A percentile compares a stretch with the other conserved stretches of the same genome.
Conservation (phyloP, 129 eudicot species). For the Apium graveolens region DNA sequence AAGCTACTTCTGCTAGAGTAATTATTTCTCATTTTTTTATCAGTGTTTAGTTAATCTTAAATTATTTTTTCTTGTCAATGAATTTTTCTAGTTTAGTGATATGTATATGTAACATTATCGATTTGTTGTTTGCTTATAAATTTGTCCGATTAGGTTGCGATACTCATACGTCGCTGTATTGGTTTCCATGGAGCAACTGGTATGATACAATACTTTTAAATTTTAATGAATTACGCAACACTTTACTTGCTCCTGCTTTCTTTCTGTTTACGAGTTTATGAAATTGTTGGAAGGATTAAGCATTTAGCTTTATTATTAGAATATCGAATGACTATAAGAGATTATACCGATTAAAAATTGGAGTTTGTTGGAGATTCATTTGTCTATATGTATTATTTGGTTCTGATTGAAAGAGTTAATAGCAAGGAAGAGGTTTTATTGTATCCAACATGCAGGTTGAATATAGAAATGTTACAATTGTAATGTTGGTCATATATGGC, state of each 20-base stretch:
- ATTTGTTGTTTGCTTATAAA: background rate
- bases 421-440: no score
- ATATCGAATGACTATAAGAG: background rate
- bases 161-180: slow-evolving; percentile 49
- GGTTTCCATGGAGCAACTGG: slow-evolving; percentile 26
- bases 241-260: background rate
- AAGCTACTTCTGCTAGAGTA: no score
- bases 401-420: no score
- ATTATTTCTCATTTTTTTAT: background rate
- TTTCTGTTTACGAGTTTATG: background rate
- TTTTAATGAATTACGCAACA: background rate
- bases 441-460: no score
- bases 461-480: no score
- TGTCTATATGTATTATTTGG: no score
- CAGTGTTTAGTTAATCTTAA: background rate
- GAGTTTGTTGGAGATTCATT: no score
- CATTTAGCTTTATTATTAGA: background rate
- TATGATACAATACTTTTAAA: no score
- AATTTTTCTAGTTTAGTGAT: background rate
- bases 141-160: slow-evolving; percentile 30
- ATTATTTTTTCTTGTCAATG: background rate
- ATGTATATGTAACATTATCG: background rate
- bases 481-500: no score
- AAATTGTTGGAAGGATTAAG: background rate
- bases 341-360: no score